Evolutionary conservation across 192 early-diverging fungal genomes (phyloP).

Genomic region (Globomyces pollinis-pini): DNA sequence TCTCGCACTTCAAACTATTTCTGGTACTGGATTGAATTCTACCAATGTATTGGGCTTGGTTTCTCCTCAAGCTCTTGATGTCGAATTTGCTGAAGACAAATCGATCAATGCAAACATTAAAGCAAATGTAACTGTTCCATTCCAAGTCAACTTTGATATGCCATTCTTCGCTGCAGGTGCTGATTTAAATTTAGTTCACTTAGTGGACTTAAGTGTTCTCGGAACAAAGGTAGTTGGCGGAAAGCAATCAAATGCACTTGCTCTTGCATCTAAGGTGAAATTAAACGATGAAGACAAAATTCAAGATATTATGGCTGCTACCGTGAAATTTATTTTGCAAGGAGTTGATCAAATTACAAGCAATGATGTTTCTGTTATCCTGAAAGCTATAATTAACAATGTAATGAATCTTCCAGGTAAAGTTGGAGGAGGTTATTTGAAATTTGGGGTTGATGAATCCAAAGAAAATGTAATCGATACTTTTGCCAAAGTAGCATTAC

Average conservation of each 20-base stretch:
- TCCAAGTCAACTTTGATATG: neutral
- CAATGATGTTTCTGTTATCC: too few species aligned
- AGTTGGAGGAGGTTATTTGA: slow-evolving; percentile 1
- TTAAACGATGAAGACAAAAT: neutral
- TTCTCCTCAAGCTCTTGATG: neutral
- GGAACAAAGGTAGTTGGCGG: neutral
- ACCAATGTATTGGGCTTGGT: neutral
- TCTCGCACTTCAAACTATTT: neutral
- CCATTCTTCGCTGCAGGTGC: slow-evolving; percentile 1
- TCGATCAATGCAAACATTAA: slow-evolving; percentile 1
- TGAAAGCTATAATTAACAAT: neutral
- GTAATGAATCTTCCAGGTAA: neutral
- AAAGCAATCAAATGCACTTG: neutral
- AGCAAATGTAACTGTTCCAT: slow-evolving; percentile 6
- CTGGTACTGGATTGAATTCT: neutral
- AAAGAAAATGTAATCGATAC: slow-evolving; percentile 3
- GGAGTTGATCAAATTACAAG: too few species aligned
- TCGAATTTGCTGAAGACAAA: neutral
- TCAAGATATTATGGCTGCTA: neutral
- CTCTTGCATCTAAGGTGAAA: neutral
- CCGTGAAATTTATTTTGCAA: neutral
- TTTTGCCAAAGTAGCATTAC: slow-evolving; percentile 1
- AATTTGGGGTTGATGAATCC: slow-evolving; percentile 1
- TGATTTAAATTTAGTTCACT: neutral
- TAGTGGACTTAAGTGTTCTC: neutral